phyloP scores from a whole-genome alignment of 2,329 filamentous ascomycete genomes.

The Hymenoscyphus salicellus region DNA sequence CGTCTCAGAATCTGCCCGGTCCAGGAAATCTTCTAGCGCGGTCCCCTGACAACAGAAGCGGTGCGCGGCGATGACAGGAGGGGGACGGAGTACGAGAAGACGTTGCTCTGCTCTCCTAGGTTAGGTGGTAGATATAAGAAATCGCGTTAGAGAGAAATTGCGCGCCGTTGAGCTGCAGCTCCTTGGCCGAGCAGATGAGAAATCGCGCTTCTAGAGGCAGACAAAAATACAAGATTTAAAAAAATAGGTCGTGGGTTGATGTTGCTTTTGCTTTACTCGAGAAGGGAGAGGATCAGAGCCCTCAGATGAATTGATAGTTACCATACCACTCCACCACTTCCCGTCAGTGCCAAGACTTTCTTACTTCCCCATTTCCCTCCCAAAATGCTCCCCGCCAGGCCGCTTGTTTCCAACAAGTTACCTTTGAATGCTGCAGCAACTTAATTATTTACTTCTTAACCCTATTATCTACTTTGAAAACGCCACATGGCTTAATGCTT shows the following conservation, averaged over 20 bases:
- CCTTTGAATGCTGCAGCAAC: neutral
- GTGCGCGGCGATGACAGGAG: neutral
- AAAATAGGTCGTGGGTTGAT: neutral
- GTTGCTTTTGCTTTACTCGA: neutral
- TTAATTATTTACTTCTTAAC: conserved; percentile 7
- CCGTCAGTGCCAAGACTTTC: neutral
- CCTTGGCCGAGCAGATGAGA: neutral
- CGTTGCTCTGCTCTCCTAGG: neutral
- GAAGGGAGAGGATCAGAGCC: neutral
- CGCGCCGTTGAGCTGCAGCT: neutral
- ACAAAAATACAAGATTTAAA: neutral
- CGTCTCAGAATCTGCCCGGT: neutral
- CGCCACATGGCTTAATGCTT: conserved; percentile 2
- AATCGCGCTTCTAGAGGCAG: neutral
- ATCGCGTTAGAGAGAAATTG: neutral
- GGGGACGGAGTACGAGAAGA: neutral
- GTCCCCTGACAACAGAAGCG: neutral
- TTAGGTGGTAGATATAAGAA: neutral
- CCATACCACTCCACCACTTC: neutral
- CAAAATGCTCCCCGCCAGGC: neutral
- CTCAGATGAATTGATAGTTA: neutral
- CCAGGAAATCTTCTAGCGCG: neutral
- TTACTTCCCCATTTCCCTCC: neutral
- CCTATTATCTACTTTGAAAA: conserved; percentile 14
- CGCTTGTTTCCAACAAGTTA: neutral